Percentiles rank a stretch among this genome's conserved stretches.
Conservation (phyloP, 2,329 filamentous ascomycete genomes). For the Zymoseptoria tritici region DNA sequence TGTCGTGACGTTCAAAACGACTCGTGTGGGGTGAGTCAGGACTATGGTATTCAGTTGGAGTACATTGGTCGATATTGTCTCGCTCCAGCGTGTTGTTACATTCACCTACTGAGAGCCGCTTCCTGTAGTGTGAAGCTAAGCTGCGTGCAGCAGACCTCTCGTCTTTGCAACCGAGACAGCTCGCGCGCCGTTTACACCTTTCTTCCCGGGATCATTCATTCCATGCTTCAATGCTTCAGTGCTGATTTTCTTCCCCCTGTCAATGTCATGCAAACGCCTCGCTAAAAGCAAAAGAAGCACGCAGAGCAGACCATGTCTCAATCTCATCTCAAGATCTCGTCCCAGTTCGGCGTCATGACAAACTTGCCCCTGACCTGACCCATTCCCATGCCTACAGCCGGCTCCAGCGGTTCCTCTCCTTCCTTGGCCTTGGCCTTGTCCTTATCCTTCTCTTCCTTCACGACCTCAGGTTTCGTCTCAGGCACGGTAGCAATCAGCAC, state of each 20-base stretch:
- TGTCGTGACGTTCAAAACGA: neutral
- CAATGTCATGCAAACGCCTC: neutral
- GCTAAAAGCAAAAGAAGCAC: neutral
- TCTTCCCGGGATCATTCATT: neutral
- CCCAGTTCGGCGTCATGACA: conserved; percentile 56
- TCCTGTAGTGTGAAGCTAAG: neutral
- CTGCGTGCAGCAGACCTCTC: neutral
- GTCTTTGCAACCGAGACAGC: neutral
- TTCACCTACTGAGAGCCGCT: neutral
- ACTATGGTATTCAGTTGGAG: neutral
- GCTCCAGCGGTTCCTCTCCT: conserved; percentile 19
- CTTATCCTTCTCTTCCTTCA: conserved; percentile 9
- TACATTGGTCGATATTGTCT: neutral
- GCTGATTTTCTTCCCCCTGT: neutral
- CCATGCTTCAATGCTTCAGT: neutral
- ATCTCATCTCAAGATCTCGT: conserved; percentile 37
- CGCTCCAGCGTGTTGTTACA: neutral
- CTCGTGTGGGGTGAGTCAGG: neutral
- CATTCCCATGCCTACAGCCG: conserved; percentile 43
- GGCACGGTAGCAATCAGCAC: conserved; percentile 39
- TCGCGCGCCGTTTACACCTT: neutral
- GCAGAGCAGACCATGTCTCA: neutral
- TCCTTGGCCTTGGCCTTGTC: conserved; percentile 1
- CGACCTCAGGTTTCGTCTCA: conserved; percentile 21
- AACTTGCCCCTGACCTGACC: conserved; percentile 59